phyloP scores from a whole-genome alignment of 2,329 filamentous ascomycete species.

The Immersiporthe knoxdaviesiana region DNA sequence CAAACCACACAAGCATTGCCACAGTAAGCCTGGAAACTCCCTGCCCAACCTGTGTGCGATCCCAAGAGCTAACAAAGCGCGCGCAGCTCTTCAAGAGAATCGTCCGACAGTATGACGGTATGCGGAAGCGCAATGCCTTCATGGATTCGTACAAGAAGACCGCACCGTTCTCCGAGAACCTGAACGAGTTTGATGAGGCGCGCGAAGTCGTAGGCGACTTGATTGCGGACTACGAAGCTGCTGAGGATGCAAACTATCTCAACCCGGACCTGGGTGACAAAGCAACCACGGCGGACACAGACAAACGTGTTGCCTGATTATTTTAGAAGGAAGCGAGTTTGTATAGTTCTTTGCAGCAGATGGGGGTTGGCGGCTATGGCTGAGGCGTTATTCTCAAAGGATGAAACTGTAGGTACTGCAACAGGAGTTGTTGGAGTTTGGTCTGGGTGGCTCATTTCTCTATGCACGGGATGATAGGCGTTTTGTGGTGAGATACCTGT shows the following conservation, averaged over 20 bases:
- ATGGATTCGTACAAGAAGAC: constrained; percentile 97
- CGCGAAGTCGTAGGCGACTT: constrained; percentile 88
- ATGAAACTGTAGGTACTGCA: constrained; percentile 1
- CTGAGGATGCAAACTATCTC: constrained; percentile 87
- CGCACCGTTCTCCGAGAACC: constrained; percentile 85
- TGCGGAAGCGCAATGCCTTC: constrained; percentile 96
- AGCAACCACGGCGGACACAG: constrained; percentile 55
- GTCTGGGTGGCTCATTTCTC: constrained; percentile 4
- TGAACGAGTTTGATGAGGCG: constrained; percentile 94
- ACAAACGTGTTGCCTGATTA: constrained; percentile 50
- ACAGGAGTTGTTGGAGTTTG: constrained; percentile 8
- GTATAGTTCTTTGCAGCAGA: neutral
- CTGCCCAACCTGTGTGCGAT: constrained; percentile 1
- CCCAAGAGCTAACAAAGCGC: neutral
- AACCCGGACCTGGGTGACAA: constrained; percentile 68
- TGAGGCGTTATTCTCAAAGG: constrained; percentile 23
- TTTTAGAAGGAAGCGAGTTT: constrained; percentile 2
- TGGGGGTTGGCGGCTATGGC: neutral
- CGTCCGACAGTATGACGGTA: constrained; percentile 86
- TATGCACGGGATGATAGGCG: constrained; percentile 24
- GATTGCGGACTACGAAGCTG: constrained; percentile 93
- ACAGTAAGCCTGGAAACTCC: constrained; percentile 62
- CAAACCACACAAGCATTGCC: constrained; percentile 96
- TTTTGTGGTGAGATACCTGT: constrained; percentile 28
- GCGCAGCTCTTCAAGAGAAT: constrained; percentile 86